Conservation (phyloP, 2,329 filamentous ascomycete genomes). For the Aspergillus sp. region DNA sequence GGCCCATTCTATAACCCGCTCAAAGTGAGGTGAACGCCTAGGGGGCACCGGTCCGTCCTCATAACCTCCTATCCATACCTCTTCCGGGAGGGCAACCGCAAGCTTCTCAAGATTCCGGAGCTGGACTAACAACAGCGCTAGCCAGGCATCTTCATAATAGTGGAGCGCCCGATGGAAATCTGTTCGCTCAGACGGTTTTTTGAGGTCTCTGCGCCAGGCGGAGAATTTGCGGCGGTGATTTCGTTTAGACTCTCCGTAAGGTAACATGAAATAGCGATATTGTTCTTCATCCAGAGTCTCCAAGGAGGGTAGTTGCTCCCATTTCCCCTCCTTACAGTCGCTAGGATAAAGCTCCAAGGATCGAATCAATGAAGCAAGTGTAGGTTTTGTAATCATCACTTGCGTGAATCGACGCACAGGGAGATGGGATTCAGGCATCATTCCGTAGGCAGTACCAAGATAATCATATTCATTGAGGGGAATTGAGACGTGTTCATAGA, state of each 20-base stretch:
- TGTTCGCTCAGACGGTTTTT: background rate
- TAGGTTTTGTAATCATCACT: background rate
- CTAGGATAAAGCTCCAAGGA: background rate
- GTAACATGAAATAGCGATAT: background rate
- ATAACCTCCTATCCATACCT: background rate
- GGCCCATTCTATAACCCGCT: background rate
- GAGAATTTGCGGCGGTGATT: background rate
- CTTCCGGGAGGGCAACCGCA: background rate
- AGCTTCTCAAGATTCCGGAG: background rate
- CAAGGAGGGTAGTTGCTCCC: background rate
- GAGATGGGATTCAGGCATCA: background rate
- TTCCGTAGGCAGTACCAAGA: background rate
- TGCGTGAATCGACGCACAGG: background rate
- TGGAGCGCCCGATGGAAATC: background rate
- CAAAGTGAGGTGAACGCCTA: background rate
- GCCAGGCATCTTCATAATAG: background rate
- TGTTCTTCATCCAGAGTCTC: background rate
- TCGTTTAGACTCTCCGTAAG: background rate
- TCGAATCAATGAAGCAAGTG: background rate
- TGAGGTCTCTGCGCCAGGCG: background rate
- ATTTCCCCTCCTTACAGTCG: background rate
- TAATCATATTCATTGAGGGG: background rate
- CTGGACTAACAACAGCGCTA: background rate
- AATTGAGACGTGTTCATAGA: background rate
- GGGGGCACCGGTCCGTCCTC: background rate